Percentiles rank a stretch among this genome's conserved stretches.
Evolutionary conservation across 495 filamentous ascomycete genomes (phyloP).

Genomic region (Clavariopsis aquatica): DNA sequence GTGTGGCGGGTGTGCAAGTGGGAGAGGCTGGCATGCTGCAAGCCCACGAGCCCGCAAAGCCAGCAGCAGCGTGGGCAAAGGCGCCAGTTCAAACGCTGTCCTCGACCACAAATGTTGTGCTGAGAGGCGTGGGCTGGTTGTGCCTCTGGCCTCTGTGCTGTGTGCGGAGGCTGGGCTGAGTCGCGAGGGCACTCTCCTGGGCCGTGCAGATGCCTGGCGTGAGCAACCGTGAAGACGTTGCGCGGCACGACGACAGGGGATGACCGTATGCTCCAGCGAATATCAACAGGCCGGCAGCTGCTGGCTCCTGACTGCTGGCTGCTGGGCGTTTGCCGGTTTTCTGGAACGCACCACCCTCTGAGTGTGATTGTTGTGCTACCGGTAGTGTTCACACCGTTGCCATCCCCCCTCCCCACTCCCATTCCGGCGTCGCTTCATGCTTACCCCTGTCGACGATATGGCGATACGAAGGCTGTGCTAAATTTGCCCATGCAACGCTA

Average conservation of each 20-base stretch:
- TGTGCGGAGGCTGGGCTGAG: too few species aligned
- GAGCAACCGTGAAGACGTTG: neutral
- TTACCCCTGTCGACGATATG: conserved; percentile 19
- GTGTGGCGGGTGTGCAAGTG: neutral
- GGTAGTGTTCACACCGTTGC: too few species aligned
- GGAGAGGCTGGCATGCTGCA: neutral
- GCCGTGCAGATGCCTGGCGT: conserved; percentile 1
- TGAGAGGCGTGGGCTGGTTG: neutral
- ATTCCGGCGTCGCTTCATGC: neutral
- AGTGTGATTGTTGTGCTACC: too few species aligned
- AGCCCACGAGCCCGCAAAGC: neutral
- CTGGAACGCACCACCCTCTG: too few species aligned
- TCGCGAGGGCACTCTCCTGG: conserved; percentile 4
- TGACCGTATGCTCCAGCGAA: neutral
- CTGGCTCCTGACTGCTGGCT: conserved; percentile 17
- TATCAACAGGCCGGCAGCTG: neutral
- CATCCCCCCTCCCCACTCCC: neutral
- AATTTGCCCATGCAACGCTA: conserved; percentile 11
- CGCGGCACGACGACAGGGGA: neutral
- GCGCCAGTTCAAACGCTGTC: conserved; percentile 18
- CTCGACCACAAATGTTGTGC: neutral
- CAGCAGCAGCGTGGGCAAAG: neutral
- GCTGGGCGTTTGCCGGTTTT: neutral
- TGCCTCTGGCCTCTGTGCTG: too few species aligned
- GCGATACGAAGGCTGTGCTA: conserved; percentile 21